Conservation (phyloP, 257 asterid genomes). For the Solanum microdontum region DNA sequence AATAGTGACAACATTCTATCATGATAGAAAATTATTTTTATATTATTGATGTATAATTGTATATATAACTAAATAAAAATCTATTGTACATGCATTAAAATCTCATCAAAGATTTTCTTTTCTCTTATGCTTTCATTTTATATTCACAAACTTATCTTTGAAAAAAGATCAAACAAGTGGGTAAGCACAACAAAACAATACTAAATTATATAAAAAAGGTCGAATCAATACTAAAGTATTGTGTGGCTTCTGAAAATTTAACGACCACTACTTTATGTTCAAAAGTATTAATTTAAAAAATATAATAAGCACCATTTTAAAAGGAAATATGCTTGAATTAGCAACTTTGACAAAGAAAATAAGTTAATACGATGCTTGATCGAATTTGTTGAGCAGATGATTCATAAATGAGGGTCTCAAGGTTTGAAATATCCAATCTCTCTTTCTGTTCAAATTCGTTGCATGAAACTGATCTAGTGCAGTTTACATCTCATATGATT, state of each 20-base stretch:
- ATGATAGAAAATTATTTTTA: not conserved
- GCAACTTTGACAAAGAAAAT: not conserved
- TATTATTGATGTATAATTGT: not conserved
- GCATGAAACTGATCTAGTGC: no score
- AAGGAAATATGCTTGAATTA: not conserved
- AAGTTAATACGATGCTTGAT: not conserved
- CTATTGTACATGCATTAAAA: not conserved
- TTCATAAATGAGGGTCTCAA: no score
- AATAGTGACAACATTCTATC: not conserved
- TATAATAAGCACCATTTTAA: not conserved
- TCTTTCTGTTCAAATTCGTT: accelerated
- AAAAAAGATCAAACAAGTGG: not conserved
- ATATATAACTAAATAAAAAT: not conserved
- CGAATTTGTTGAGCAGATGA: not conserved
- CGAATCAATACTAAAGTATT: not conserved
- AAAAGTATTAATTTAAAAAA: not conserved
- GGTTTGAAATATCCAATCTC: no score
- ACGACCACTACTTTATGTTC: not conserved
- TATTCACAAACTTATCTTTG: not conserved
- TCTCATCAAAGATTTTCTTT: not conserved
- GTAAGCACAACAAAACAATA: not conserved
- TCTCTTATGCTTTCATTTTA: not conserved
- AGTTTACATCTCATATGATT: not conserved
- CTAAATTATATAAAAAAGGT: not conserved
- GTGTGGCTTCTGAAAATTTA: not conserved